Percentiles rank a stretch among this genome's conserved stretches.
These are phyloP conservation scores for Aspergillus olivimuriae DNA, from an alignment of 495 filamentous ascomycete genomes.

Conservation along the genomic window DNA sequence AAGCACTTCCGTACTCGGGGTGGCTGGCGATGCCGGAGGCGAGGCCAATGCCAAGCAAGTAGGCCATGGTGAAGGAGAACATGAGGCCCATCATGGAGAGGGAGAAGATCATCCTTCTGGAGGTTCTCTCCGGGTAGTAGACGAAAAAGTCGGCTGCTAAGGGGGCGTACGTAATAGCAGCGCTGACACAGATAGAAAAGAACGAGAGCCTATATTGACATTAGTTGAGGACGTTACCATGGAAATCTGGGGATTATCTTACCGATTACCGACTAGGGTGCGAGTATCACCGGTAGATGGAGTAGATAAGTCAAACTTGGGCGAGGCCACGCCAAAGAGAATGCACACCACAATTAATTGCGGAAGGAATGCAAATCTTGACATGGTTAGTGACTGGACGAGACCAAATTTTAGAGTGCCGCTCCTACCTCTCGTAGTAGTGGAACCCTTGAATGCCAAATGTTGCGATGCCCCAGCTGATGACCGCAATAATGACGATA, in stretches of 20 bases:
- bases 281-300: slow-evolving; percentile 41
- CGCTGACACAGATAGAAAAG: slow-evolving; percentile 59
- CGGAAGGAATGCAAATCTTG: slow-evolving; percentile 61
- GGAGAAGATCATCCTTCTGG: slow-evolving; percentile 25
- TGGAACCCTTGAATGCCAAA: slow-evolving; percentile 72
- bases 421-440: slow-evolving; percentile 58
- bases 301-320: slow-evolving; percentile 53
- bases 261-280: slow-evolving; percentile 53
- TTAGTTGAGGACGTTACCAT: not conserved
- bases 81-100: slow-evolving; percentile 43
- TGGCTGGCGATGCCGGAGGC: slow-evolving; percentile 53
- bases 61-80: slow-evolving; percentile 52
- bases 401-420: not conserved
- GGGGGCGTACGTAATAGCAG: slow-evolving; percentile 57
- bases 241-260: not conserved
- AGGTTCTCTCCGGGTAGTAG: slow-evolving; percentile 54
- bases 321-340: slow-evolving; percentile 59
- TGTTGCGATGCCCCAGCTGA: slow-evolving; percentile 61
- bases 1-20: slow-evolving; percentile 50
- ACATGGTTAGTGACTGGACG: slow-evolving; percentile 3
- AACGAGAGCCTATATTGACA: slow-evolving; percentile 46
- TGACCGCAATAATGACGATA: slow-evolving; percentile 61
- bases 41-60: slow-evolving; percentile 62
- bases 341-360: slow-evolving; percentile 60
- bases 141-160: slow-evolving; percentile 60